phyloP scores from a whole-genome alignment of 2,329 filamentous ascomycete species.

The Plenodomus biglobosus region DNA sequence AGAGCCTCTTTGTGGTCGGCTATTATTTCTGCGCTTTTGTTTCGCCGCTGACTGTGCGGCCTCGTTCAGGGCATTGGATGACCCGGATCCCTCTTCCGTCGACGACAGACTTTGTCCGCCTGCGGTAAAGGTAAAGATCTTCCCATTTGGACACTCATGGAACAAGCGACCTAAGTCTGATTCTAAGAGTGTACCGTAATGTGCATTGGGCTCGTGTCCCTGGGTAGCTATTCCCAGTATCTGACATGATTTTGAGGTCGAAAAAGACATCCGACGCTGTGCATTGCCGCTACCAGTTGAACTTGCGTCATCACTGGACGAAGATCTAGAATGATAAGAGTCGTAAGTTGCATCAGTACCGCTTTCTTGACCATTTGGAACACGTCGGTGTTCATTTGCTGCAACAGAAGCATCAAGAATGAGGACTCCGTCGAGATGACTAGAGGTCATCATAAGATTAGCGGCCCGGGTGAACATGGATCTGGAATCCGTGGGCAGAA shows the following conservation, averaged over 20 bases:
- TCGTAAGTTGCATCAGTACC: constrained; percentile 7
- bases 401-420: constrained; percentile 40
- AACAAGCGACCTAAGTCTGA: constrained; percentile 24
- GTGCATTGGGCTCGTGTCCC: not conserved
- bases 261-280: constrained; percentile 1
- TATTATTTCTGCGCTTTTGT: constrained; percentile 5
- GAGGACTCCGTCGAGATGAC: constrained; percentile 37
- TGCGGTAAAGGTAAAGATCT: constrained; percentile 27
- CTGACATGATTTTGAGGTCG: constrained; percentile 22
- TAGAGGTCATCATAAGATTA: constrained; percentile 35
- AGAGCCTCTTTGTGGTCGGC: constrained; percentile 32
- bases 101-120: constrained; percentile 22
- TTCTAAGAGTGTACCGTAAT: constrained; percentile 20
- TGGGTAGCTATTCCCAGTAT: constrained; percentile 26
- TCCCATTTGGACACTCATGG: constrained; percentile 27
- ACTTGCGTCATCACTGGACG: constrained; percentile 19
- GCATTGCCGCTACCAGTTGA: not conserved
- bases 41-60: not conserved
- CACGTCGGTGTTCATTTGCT: constrained; percentile 18
- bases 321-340: constrained; percentile 15
- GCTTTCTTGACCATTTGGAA: constrained; percentile 6
- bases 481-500: constrained; percentile 32
- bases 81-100: constrained; percentile 14
- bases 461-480: constrained; percentile 40
- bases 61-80: not conserved